A percentile compares a stretch with the other conserved stretches of the same genome.
Conservation (phyloP, 2,329 filamentous ascomycete genomes). For the Fusarium verticillioides region DNA sequence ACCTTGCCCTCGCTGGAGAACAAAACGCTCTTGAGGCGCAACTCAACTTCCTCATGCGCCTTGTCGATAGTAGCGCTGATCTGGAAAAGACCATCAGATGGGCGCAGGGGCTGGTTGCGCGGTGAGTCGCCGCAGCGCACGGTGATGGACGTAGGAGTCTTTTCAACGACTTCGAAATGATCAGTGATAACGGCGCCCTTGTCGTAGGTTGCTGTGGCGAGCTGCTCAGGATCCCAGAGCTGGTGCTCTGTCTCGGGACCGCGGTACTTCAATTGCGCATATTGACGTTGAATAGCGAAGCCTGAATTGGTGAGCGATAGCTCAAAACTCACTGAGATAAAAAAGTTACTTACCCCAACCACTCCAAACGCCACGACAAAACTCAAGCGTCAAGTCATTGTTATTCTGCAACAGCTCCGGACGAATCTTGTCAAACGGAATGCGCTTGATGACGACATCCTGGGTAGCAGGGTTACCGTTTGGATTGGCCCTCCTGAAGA, state of each 20-base stretch:
- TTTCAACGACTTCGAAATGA: conserved; percentile 77
- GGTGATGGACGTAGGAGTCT: conserved; percentile 68
- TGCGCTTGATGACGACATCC: conserved; percentile 71
- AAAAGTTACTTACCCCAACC: conserved; percentile 63
- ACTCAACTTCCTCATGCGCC: conserved; percentile 68
- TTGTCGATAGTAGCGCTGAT: conserved; percentile 70
- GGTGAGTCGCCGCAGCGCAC: conserved; percentile 75
- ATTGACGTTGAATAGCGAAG: conserved; percentile 68
- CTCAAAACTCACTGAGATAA: background rate
- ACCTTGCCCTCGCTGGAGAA: conserved; percentile 57
- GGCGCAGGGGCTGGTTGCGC: conserved; percentile 63
- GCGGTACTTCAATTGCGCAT: conserved; percentile 69
- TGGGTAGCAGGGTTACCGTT: conserved; percentile 70
- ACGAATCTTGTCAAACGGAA: conserved; percentile 71
- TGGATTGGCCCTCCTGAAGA: conserved; percentile 70
- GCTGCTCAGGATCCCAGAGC: conserved; percentile 68
- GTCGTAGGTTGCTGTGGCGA: conserved; percentile 67
- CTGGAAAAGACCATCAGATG: conserved; percentile 74
- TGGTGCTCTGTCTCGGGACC: conserved; percentile 68
- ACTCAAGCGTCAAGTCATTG: conserved; percentile 68
- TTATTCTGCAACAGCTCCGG: conserved; percentile 73
- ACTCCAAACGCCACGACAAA: conserved; percentile 75
- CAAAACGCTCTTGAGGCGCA: conserved; percentile 73
- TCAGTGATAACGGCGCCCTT: conserved; percentile 73
- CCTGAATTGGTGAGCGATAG: conserved; percentile 50